Evolutionary conservation across 2,329 filamentous ascomycete genomes (phyloP), one percentile per base, ranked within the genome.

Genomic region (Mycosphaerelloides madeirae): DNA sequence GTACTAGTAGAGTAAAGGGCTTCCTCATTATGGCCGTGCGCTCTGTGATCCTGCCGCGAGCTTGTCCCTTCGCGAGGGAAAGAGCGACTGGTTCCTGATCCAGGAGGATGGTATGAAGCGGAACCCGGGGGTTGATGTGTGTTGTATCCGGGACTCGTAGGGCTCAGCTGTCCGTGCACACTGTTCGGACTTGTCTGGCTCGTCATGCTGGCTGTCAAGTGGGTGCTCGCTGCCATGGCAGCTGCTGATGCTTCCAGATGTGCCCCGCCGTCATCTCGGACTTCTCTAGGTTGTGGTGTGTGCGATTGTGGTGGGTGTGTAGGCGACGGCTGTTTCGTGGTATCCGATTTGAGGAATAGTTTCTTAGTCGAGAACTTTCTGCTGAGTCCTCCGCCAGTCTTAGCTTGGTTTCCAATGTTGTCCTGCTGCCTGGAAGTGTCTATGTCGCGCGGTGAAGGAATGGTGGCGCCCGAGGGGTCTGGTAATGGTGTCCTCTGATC

Each of bases 401-500:
- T 61, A 52, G 59, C 58, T 37, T 61, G 55, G 52, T 65, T 59
- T n/a, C 20, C 39, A 19, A 56, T 45, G 18, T 55, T 63, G 7
- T 62, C 57, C 41, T 57, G 41, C 6, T 31, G 35, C 22, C 38
- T 31, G 13, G 31, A 33, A 12, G 31, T 38, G 3, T 63, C 61
- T 2, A 49, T 40, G n/a, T 63, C 61, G 20, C 61, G 56, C 35
- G 61, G 61, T 19, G 61, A 63, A 15, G 61, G 61, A 31, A 64
- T 55, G 6, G 56, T 56, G 28, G 57, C 60, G 14, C 57, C 58
- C 15, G 60, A 44, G 15, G 70, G 69, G 29, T 72, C 72, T 32
- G 90, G 90, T 16, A 97, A 74, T 29, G 91, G 91, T 62, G 95
- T 87, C 53, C 89, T 86, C 57, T 85, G 85, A 64, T 97, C 90